phyloP scores from a whole-genome alignment of 2,329 filamentous ascomycete genomes.

The Alternaria panax region DNA sequence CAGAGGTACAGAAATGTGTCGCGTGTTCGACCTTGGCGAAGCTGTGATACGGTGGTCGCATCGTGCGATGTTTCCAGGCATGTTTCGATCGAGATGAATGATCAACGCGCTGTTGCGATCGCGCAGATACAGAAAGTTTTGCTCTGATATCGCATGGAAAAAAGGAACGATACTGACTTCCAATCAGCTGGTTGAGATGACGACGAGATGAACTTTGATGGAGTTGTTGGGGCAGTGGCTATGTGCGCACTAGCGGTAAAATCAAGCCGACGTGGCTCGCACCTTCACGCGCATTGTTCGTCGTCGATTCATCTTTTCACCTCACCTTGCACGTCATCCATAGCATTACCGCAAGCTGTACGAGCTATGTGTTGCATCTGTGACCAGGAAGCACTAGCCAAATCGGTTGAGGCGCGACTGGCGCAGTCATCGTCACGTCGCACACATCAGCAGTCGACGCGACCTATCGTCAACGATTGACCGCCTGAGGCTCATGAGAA shows the following conservation, averaged over 20 bases:
- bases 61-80: not conserved
- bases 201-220: not conserved
- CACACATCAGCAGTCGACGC: not conserved
- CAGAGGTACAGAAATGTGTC: slow-evolving; percentile 44
- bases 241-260: not conserved
- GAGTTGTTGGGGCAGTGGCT: not conserved
- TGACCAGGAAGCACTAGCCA: not conserved
- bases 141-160: not conserved
- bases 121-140: not conserved
- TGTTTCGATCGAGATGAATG: not conserved
- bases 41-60: slow-evolving; percentile 15
- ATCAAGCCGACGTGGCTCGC: not conserved
- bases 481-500: not conserved
- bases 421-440: not conserved
- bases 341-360: no score
- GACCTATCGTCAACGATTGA: not conserved
- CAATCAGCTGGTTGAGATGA: not conserved
- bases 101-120: not conserved
- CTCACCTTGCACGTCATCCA: not conserved
- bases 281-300: not conserved
- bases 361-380: not conserved
- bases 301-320: not conserved
- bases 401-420: not conserved
- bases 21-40: slow-evolving; percentile 29
- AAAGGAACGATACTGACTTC: not conserved